These are phyloP conservation scores for Salix udensis DNA, from an alignment of 345 rosid genomes.

Conservation along the genomic window DNA sequence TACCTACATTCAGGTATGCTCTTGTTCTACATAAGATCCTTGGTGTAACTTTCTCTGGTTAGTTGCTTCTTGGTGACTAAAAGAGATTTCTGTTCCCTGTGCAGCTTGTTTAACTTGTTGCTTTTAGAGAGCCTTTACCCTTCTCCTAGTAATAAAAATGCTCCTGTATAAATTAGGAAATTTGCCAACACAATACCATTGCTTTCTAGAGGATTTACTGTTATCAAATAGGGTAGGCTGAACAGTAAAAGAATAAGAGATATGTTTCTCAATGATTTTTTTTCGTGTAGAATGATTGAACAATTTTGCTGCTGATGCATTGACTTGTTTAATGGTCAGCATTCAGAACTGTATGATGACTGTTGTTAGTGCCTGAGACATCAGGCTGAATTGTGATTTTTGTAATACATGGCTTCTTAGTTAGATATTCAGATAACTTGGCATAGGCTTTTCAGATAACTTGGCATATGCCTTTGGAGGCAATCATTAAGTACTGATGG, in stretches of 20 bases:
- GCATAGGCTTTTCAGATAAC: not conserved
- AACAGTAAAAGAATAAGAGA: not conserved
- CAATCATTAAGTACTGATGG: not conserved
- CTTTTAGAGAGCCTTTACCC: not conserved
- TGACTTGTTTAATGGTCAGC: not conserved
- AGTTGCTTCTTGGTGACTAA: not conserved
- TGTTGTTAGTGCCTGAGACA: not conserved
- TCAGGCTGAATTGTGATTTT: not conserved
- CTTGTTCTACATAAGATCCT: conserved; percentile 6
- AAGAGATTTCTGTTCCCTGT: not conserved
- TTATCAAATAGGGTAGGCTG: not conserved
- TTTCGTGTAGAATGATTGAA: not conserved
- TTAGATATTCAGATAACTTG: not conserved
- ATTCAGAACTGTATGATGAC: not conserved
- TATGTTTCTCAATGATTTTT: not conserved
- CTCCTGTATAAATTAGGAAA: not conserved
- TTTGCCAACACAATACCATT: not conserved
- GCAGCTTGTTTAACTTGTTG: not conserved
- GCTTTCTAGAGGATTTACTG: not conserved
- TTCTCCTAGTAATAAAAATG: not conserved
- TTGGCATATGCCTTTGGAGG: not conserved
- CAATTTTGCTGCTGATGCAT: not conserved
- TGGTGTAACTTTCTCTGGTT: not conserved
- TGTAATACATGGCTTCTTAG: not conserved
- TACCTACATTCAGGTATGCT: conserved; percentile 67